A percentile compares a stretch with the other conserved stretches of the same genome.
phyloP scores from a whole-genome alignment of 2,329 filamentous ascomycete species.

The Plenodomus biglobosus region DNA sequence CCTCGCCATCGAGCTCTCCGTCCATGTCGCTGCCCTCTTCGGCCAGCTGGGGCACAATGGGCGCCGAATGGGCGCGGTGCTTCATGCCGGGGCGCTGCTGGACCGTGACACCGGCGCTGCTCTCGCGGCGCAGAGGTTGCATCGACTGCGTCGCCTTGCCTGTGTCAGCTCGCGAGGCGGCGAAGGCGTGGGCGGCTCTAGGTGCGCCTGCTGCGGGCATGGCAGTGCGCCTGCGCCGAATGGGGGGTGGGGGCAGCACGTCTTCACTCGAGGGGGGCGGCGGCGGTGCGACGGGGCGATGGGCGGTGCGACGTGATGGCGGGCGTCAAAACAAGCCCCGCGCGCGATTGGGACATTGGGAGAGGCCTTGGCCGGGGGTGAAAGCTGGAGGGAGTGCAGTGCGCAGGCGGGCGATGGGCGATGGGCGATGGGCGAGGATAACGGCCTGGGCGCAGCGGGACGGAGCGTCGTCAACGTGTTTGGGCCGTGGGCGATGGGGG shows the following conservation, averaged over 20 bases:
- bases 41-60: slow-evolving; percentile 33
- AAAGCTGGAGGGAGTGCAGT: neutral
- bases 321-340: slow-evolving; percentile 24
- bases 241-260: neutral
- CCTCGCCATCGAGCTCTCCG: slow-evolving; percentile 57
- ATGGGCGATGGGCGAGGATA: neutral
- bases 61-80: slow-evolving; percentile 43
- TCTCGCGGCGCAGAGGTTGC: slow-evolving; percentile 24
- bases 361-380: neutral
- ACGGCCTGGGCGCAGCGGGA: neutral
- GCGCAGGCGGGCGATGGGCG: neutral
- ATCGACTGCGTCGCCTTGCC: slow-evolving; percentile 30
- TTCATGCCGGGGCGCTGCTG: slow-evolving; percentile 34
- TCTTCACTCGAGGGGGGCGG: slow-evolving; percentile 7
- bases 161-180: slow-evolving; percentile 26
- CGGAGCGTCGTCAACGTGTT: neutral
- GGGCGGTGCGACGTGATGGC: slow-evolving; percentile 23
- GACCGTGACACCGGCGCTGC: slow-evolving; percentile 10
- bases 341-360: slow-evolving; percentile 23
- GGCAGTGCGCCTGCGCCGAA: neutral
- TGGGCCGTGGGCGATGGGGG: neutral
- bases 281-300: slow-evolving; percentile 5
- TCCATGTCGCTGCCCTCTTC: slow-evolving; percentile 23
- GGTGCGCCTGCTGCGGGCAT: slow-evolving; percentile 23
- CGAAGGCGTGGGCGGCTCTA: slow-evolving; percentile 11